Conservation (phyloP, 2,329 filamentous ascomycete genomes). For the Kalaharituber pfeilii region DNA sequence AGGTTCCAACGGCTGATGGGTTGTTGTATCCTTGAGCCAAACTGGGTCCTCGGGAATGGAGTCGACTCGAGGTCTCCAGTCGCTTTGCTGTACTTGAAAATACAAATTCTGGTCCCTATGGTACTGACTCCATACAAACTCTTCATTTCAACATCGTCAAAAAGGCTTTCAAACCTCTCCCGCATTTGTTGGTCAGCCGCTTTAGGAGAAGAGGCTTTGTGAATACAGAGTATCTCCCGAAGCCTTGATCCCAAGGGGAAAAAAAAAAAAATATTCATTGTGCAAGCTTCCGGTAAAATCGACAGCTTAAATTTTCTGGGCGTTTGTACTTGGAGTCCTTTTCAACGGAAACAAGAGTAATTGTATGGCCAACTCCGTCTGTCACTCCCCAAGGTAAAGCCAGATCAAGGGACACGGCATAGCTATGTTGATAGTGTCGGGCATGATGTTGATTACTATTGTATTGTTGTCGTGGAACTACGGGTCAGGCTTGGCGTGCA, state of each 20-base stretch:
- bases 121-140: neutral
- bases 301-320: too few relatives aligned
- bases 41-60: neutral
- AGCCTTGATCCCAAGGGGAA: neutral
- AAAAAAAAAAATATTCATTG: too few relatives aligned
- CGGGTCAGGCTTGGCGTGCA: too few relatives aligned
- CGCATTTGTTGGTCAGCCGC: neutral
- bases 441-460: too few relatives aligned
- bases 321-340: too few relatives aligned
- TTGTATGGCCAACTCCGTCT: too few relatives aligned
- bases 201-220: neutral
- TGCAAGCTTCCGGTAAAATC: too few relatives aligned
- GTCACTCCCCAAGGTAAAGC: too few relatives aligned
- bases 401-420: too few relatives aligned
- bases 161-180: neutral
- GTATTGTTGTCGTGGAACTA: too few relatives aligned
- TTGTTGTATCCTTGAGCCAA: neutral
- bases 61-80: neutral
- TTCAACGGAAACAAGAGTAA: too few relatives aligned
- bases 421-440: too few relatives aligned
- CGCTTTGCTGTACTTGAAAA: neutral
- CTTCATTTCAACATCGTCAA: neutral
- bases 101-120: neutral
- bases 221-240: neutral
- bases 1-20: neutral